These are phyloP conservation scores for Boletus tylopilopsis DNA, from an alignment of 768 basidiomycete species.

Conservation along the genomic window DNA sequence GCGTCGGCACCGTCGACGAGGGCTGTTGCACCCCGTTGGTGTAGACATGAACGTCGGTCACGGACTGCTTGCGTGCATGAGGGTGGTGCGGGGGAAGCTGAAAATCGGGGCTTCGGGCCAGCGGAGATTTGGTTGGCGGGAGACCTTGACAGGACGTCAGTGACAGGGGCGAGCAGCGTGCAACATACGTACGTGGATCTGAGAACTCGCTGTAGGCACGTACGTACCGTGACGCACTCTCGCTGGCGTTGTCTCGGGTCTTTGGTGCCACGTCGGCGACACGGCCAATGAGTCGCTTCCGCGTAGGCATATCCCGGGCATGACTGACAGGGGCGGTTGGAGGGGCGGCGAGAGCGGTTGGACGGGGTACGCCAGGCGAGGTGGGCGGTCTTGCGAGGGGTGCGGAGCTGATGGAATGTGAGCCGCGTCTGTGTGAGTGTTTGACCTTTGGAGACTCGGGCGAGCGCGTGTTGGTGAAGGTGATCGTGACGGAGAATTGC, in stretches of 20 bases:
- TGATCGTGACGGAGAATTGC: conserved; percentile 76
- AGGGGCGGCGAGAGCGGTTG: conserved; percentile 27
- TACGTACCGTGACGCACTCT: conserved; percentile 23
- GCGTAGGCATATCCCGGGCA: conserved; percentile 33
- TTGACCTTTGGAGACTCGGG: conserved; percentile 37
- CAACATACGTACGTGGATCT: conserved; percentile 13
- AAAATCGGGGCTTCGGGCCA: conserved; percentile 50
- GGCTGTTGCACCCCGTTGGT: conserved; percentile 29
- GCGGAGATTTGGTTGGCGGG: conserved; percentile 17
- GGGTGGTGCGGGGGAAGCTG: conserved; percentile 61
- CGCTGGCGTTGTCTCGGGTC: conserved; percentile 8
- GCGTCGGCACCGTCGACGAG: conserved; percentile 4
- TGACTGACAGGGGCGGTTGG: conserved; percentile 16
- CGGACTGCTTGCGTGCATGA: conserved; percentile 72
- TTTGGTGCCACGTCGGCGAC: conserved; percentile 38
- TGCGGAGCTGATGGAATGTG: conserved; percentile 80
- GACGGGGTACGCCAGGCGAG: conserved; percentile 62
- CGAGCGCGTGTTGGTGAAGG: conserved; percentile 78
- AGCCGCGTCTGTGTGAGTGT: conserved; percentile 59
- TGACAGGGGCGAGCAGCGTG: background rate
- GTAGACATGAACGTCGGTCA: conserved; percentile 48
- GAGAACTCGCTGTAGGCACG: conserved; percentile 32
- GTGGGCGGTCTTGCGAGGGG: conserved; percentile 80
- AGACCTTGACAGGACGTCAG: conserved; percentile 9
- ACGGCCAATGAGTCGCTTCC: conserved; percentile 57